Percentiles rank a stretch among this genome's conserved stretches.
phyloP scores from a whole-genome alignment of 2,329 filamentous ascomycete species.

The Cytospora paraplurivora region DNA sequence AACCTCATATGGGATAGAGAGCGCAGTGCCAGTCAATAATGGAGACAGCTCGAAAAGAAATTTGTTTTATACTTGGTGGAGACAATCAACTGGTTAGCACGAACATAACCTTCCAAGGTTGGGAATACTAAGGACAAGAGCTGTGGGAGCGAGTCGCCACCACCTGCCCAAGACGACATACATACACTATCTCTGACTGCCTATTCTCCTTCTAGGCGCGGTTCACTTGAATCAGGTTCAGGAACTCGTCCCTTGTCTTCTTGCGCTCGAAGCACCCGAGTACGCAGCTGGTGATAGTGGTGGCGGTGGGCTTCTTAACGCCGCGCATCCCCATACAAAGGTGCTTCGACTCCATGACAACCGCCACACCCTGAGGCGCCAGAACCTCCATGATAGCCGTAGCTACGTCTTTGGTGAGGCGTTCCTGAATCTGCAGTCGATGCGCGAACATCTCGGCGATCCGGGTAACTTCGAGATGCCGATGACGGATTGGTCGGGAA shows the following conservation, averaged over 20 bases:
- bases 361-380: constrained; percentile 89
- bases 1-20: too few species aligned
- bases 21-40: too few species aligned
- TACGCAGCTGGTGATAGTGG: constrained; percentile 94
- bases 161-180: not conserved
- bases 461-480: constrained; percentile 90
- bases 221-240: constrained; percentile 72
- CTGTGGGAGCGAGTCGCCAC: not conserved
- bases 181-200: not conserved
- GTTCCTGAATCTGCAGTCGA: constrained; percentile 91
- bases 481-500: constrained; percentile 86
- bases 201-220: not conserved
- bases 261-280: constrained; percentile 89
- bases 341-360: constrained; percentile 96
- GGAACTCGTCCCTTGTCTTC: constrained; percentile 92
- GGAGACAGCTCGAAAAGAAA: too few species aligned
- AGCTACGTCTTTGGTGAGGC: constrained; percentile 95
- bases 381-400: constrained; percentile 90
- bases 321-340: constrained; percentile 98
- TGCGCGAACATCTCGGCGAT: constrained; percentile 97
- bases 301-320: constrained; percentile 83
- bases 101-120: too few species aligned
- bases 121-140: too few species aligned
- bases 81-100: too few species aligned
- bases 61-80: too few species aligned